Percentiles rank a stretch among this genome's conserved stretches.
Evolutionary conservation across 1,139 yeast genomes (phyloP).

Genomic region (Blastobotrys ciferrii): DNA sequence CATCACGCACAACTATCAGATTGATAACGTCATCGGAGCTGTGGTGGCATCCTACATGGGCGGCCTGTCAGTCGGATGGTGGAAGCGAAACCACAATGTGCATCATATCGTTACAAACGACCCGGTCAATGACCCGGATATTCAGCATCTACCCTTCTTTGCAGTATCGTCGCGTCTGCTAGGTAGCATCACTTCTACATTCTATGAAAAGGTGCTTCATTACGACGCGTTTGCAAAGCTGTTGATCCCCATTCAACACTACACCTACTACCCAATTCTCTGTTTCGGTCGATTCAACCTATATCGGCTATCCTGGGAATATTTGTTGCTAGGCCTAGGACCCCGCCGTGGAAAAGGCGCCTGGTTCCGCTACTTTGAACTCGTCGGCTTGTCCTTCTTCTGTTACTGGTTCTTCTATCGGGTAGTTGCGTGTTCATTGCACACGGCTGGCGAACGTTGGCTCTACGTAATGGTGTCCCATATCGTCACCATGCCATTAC

Average conservation of each 20-base stretch:
- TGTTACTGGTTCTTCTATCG: constrained; percentile 78
- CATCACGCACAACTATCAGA: constrained; percentile 73
- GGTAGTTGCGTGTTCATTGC: constrained; percentile 51
- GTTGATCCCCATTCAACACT: constrained; percentile 63
- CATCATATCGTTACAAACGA: constrained; percentile 87
- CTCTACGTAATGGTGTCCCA: constrained; percentile 71
- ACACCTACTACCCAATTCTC: constrained; percentile 72
- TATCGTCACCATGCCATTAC: constrained; percentile 81
- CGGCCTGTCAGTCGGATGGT: constrained; percentile 91
- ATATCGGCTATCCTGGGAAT: constrained; percentile 77
- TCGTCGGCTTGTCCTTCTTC: constrained; percentile 65
- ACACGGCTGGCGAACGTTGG: constrained; percentile 52
- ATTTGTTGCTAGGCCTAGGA: constrained; percentile 67
- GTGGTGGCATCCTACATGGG: constrained; percentile 75
- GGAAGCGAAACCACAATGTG: constrained; percentile 90
- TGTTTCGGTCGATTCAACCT: constrained; percentile 84
- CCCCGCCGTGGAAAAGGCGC: constrained; percentile 82
- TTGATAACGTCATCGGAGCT: constrained; percentile 76
- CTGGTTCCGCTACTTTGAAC: constrained; percentile 78
- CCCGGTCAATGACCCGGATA: constrained; percentile 92
- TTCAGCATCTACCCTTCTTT: constrained; percentile 87
- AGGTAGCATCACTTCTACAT: constrained; percentile 70
- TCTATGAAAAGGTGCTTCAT: constrained; percentile 63
- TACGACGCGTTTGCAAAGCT: constrained; percentile 65
- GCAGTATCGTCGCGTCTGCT: constrained; percentile 76